Evolutionary conservation across 169 alveolate species (phyloP), one percentile per base, ranked within the genome.

Genomic region (Perkinsus chesapeaki): DNA sequence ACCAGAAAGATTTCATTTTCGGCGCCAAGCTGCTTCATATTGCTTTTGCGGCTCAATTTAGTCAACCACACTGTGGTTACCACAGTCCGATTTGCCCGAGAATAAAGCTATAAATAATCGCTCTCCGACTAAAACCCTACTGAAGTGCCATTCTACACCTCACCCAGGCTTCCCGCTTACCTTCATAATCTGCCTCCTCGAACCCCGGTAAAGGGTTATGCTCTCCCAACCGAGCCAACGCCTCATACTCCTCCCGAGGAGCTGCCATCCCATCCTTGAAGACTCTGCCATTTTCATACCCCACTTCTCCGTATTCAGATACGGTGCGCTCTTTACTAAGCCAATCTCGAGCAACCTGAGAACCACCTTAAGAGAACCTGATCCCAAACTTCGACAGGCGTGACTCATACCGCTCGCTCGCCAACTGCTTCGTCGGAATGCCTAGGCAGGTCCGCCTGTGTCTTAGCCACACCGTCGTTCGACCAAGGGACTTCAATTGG

Each of bases 401-500:
- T 92, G 92, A 90, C 94, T 94, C 92, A 92, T 90, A 36, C 93
- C 95, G 37, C 95, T 93, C 95, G 91, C 93, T 43, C 93, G 95
- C 31, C 93, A 91, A 92, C 95, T 37, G 91, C 92, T 73, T 60
- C 93, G 93, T 47, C 93, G 92, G 39, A 73, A 72, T 48, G 90
- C 93, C 73, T 94, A 94, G 73, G 92, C 94, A 60, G 91, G 92
- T 37, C 92, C 93, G 92, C 93, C 94, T 73, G 93, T 91, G 93
- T 94, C 93, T 93, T 93, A 27, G 82, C 3, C 23, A 60, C 92
- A 94, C 93, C 93, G 60, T 94, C 95, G 92, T 92, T 94, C 91
- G 93, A 94, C 97, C 97, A 96, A 0, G 97, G 97, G 27, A 95
- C 95, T 39, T 95, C 91, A 23, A 96, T 73, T 82, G 94, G 96